Evolutionary conservation across 2,329 filamentous ascomycete species (phyloP).

Genomic region (Stemphylium beticola): DNA sequence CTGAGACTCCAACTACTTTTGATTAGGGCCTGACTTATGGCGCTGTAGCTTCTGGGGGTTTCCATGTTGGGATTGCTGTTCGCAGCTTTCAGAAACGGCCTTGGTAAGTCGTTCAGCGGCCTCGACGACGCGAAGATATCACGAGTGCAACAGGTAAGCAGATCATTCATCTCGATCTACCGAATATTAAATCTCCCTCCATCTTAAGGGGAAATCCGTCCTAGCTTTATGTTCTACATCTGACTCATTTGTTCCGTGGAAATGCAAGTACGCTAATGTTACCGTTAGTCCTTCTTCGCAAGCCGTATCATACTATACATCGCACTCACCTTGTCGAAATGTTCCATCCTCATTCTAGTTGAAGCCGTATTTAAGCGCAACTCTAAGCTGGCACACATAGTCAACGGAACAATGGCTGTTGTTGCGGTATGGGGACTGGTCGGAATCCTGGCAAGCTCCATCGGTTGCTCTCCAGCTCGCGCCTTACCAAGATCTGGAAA

Average conservation of each 20-base stretch:
- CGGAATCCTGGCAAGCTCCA: background rate
- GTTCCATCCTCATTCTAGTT: slow-evolving; percentile 8
- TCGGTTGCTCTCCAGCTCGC: background rate
- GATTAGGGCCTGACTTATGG: background rate
- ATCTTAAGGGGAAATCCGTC: too few species aligned
- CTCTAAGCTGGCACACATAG: background rate
- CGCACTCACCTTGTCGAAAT: slow-evolving; percentile 11
- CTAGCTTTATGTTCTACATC: too few species aligned
- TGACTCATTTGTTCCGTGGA: background rate
- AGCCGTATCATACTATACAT: slow-evolving; percentile 4
- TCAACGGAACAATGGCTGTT: background rate
- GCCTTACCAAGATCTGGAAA: background rate
- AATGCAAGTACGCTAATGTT: background rate
- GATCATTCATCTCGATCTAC: too few species aligned
- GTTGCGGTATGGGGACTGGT: slow-evolving; percentile 1
- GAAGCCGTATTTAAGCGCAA: slow-evolving; percentile 1
- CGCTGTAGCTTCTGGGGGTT: background rate
- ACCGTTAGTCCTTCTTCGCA: slow-evolving; percentile 3
- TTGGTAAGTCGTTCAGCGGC: slow-evolving; percentile 1
- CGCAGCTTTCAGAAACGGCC: background rate
- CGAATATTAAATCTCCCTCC: too few species aligned
- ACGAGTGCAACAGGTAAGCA: slow-evolving; percentile 5
- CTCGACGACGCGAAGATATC: slow-evolving; percentile 1
- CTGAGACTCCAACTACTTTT: too few species aligned
- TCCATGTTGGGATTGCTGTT: slow-evolving; percentile 7